Evolutionary conservation across 1,139 yeast genomes (phyloP), one percentile per base, ranked within the genome.

Genomic region (Yamadazyma spencermartinsiae): DNA sequence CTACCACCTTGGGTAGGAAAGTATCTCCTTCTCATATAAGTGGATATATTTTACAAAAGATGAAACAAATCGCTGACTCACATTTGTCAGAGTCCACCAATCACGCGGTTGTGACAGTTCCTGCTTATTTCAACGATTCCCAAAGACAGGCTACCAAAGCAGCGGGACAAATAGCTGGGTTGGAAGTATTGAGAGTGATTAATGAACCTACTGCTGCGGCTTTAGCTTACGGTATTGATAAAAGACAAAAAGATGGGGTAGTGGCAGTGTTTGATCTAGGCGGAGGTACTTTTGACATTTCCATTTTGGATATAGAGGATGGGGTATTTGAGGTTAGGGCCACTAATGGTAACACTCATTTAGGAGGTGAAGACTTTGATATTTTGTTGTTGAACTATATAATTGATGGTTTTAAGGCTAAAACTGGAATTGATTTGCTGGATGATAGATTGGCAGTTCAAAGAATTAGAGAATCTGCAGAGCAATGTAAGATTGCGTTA

Each of bases 191-290:
- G 36, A 65, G 92, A 49, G 88, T 84, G 10, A 74, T 84, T 3
- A 84, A 84, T 60, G 92, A 84, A 55, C 92, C 92, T 3, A 84
- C 92, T 0, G 90, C 90, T 1, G 90, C 90, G 1, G 88, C 92
- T 0, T 68, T 85, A 51, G 90, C 92, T 4, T 85, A 84, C 57
- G 94, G 94, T 1, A 63, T 84, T 35, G 77, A 79, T 49, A 68
- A 74, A 52, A 57, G 52, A 27, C 50, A 54, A 33, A 52, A 51
- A 20, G 82, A 79, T 54, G 89, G 89, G 7, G 58, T 67, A 17
- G 75, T 85, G 31, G 92, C 92, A 0, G 94, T 85, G 10, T 85
- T 80, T 57, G 94, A 85, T 63, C 67, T 85, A 38, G 94, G 94
- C 42, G 94, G 94, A 18, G 94, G 94, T 24, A 85, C 94, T 1